These are phyloP conservation scores for Aureobasidium leucospermi DNA, from an alignment of 2,329 filamentous ascomycete species.

Conservation along the genomic window DNA sequence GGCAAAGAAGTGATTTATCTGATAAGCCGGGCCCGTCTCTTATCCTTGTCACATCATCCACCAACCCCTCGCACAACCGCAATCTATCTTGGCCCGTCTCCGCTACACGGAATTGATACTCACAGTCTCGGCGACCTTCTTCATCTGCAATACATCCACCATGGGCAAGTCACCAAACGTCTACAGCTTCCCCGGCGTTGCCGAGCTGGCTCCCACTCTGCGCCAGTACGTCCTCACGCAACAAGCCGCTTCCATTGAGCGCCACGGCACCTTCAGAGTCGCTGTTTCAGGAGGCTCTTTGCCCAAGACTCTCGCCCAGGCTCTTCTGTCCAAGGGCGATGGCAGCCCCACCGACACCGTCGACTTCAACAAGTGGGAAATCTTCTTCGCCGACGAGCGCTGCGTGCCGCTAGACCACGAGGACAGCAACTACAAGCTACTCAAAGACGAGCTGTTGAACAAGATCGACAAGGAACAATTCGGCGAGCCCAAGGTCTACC, in stretches of 20 bases:
- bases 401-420: constrained; percentile 84
- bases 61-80: background rate
- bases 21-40: background rate
- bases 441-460: constrained; percentile 81
- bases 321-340: constrained; percentile 55
- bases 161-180: constrained; percentile 49
- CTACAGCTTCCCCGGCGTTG: constrained; percentile 69
- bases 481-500: constrained; percentile 64
- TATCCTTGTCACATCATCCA: background rate
- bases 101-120: background rate
- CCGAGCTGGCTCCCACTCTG: constrained; percentile 67
- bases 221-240: constrained; percentile 74
- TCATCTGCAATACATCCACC: constrained; percentile 13
- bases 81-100: background rate
- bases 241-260: constrained; percentile 70
- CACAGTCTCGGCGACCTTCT: background rate
- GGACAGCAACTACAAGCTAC: constrained; percentile 87
- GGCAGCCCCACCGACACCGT: constrained; percentile 53
- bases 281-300: constrained; percentile 91
- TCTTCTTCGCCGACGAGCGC: constrained; percentile 98
- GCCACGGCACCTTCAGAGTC: constrained; percentile 81
- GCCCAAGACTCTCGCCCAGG: constrained; percentile 77
- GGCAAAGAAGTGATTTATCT: constrained; percentile 9
- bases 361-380: constrained; percentile 84
- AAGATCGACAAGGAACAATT: constrained; percentile 63